These are phyloP conservation scores for Lachancea meyersii DNA, from an alignment of 805 yeast genomes.

Conservation along the genomic window DNA sequence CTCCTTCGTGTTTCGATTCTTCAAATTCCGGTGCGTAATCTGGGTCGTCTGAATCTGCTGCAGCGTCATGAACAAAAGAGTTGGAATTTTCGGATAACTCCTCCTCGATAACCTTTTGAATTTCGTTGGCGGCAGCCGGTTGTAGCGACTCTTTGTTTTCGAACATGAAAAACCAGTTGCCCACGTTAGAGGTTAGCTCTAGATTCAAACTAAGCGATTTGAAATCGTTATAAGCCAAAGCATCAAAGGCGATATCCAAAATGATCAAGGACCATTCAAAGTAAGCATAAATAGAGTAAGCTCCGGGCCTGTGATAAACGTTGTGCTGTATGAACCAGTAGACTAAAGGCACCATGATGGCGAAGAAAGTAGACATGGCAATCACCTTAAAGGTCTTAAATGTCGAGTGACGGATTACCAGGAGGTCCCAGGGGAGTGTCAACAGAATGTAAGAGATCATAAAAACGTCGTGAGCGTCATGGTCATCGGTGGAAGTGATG, in stretches of 20 bases:
- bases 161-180: constrained; percentile 17
- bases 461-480: constrained; percentile 90
- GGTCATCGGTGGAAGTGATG: constrained; percentile 94
- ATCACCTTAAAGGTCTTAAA: constrained; percentile 36
- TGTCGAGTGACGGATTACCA: constrained; percentile 47
- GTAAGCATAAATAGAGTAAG: constrained; percentile 90
- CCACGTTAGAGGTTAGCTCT: constrained; percentile 15
- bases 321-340: constrained; percentile 91
- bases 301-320: constrained; percentile 82
- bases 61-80: neutral
- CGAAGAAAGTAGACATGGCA: constrained; percentile 60
- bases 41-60: constrained; percentile 2
- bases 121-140: constrained; percentile 4
- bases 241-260: constrained; percentile 78
- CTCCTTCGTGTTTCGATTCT: constrained; percentile 1
- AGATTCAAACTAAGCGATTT: constrained; percentile 5
- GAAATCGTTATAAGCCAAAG: constrained; percentile 72
- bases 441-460: constrained; percentile 87
- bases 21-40: constrained; percentile 4
- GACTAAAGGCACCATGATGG: constrained; percentile 69
- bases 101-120: constrained; percentile 8
- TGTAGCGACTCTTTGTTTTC: constrained; percentile 12
- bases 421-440: constrained; percentile 85
- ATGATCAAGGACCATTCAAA: constrained; percentile 89
- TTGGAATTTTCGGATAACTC: constrained; percentile 3